Base-by-base conservation (phyloP, 2,329 filamentous ascomycete species). In the Ceratocystis harringtonii region DNA sequence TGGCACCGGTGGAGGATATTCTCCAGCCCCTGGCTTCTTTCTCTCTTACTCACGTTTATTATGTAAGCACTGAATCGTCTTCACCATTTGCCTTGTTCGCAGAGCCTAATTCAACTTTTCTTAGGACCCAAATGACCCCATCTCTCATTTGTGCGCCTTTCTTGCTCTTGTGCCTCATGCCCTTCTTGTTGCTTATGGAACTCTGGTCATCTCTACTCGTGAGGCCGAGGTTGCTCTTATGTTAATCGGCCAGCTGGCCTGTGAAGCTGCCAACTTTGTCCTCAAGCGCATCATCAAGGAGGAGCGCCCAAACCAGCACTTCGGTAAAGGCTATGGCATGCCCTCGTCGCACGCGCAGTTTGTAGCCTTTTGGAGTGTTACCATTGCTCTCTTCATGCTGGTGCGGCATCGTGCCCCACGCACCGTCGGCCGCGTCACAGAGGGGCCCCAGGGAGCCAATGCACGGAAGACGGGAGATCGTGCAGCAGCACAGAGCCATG, bases 301-400 rank as follows among this genome's bases (percentile, higher is more conserved):
- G 75, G 90, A 96, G 75, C 83, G 94, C 62, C 94, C 94, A 32
- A 83, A 80, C 68, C 87, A 87, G 84, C 87, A 79, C 80, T 85
- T 92, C 72, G 92, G 90, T 65, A 95, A 95, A 75, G 94, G 94
- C 69, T 99, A 99, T 73, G 95, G 94, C 71, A 99, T 99, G 95
- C 94, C 94, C 64, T 81, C 78, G 57, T 96, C 92, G 45, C 94
- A 99, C 76, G 89, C 94, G 7, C 94, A 99, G 77, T 99, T 96
- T 74, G 88, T 92, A 68, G 83, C 88, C 65, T 99, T 90, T 79
- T 97, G 96, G 81, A 87, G 90, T 66, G 78, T 95, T 66, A 94
- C 89, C 68, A 77, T 97, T 67, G 80, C 84, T 28, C 79, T 99
- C 22, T 97, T 97, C 78, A 81, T 99, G 57, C 81, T 96, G 58